Conservation (phyloP, 2,329 filamentous ascomycete genomes). For the Didymellaceae sp. region DNA sequence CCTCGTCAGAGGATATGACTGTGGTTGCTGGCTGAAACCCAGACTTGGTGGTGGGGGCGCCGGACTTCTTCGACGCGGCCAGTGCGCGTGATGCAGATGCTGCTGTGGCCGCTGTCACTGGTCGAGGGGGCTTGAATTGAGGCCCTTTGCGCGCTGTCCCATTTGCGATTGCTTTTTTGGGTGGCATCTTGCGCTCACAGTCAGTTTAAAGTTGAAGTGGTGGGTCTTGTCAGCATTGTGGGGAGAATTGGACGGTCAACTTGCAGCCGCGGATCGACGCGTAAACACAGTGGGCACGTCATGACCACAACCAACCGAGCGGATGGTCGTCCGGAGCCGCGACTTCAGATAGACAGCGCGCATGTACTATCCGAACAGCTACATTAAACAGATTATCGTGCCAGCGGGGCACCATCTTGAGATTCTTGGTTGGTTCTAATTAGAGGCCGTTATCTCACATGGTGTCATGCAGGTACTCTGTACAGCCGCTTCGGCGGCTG, state of each 20-base stretch:
- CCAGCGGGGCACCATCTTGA: neutral
- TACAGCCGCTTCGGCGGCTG: conserved; percentile 7
- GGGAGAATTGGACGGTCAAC: neutral
- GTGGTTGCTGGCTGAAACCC: conserved; percentile 33
- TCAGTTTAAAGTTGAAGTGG: neutral
- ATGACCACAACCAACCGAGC: neutral
- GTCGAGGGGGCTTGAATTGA: conserved; percentile 48
- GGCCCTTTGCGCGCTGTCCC: conserved; percentile 39
- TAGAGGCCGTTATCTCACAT: too few species aligned
- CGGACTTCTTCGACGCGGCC: conserved; percentile 28
- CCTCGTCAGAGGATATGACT: conserved; percentile 43
- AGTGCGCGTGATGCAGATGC: conserved; percentile 29
- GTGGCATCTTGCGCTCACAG: conserved; percentile 29
- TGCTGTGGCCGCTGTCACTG: conserved; percentile 34
- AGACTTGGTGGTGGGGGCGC: conserved; percentile 23
- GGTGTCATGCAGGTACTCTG: neutral
- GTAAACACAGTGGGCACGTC: conserved; percentile 1
- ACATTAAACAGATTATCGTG: too few species aligned
- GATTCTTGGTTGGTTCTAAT: neutral
- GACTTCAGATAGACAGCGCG: too few species aligned
- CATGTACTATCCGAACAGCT: too few species aligned
- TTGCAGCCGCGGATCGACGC: neutral
- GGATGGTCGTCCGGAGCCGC: neutral
- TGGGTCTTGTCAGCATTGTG: conserved; percentile 6
- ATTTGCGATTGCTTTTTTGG: conserved; percentile 31